phyloP scores from a whole-genome alignment of 2,329 filamentous ascomycete genomes.

The Diplodia scrobiculata region DNA sequence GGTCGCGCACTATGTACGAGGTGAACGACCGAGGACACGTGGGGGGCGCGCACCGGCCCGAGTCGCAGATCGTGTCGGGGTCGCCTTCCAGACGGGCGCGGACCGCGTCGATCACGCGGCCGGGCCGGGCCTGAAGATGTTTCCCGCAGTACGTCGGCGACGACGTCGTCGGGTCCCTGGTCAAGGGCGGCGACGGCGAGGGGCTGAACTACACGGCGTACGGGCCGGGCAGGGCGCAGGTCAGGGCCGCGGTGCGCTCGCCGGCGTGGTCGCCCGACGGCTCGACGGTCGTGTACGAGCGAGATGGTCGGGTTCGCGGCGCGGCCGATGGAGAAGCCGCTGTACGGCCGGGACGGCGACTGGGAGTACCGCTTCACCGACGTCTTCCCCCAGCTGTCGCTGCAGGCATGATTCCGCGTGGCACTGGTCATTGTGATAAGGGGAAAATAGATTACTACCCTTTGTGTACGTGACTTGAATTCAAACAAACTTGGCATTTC shows the following conservation, averaged over 20 bases:
- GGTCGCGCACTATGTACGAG: constrained; percentile 45
- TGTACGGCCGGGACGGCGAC: constrained; percentile 47
- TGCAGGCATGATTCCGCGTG: constrained; percentile 25
- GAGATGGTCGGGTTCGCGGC: constrained; percentile 36
- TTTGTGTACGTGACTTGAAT: no score
- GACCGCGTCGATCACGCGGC: constrained; percentile 40
- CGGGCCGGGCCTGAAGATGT: constrained; percentile 40
- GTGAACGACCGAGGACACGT: constrained; percentile 47
- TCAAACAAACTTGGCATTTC: no score
- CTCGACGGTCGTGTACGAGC: constrained; percentile 34
- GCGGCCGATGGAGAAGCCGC: constrained; percentile 42
- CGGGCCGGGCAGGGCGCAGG: constrained; percentile 21
- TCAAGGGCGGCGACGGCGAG: constrained; percentile 36
- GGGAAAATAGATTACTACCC: no score
- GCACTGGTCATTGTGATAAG: neutral
- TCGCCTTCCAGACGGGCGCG: constrained; percentile 47
- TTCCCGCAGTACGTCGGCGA: constrained; percentile 34
- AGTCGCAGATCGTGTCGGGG: constrained; percentile 42
- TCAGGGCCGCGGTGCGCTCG: constrained; percentile 30
- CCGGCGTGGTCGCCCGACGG: constrained; percentile 45
- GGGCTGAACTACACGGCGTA: constrained; percentile 39
- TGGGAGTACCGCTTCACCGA: constrained; percentile 52
- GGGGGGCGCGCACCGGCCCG: constrained; percentile 42
- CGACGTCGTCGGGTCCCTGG: constrained; percentile 34
- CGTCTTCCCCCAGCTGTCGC: constrained; percentile 46